A percentile compares a stretch with the other conserved stretches of the same genome.
Evolutionary conservation across 129 eudicot species (phyloP).

Genomic region (Flaveria robusta): DNA sequence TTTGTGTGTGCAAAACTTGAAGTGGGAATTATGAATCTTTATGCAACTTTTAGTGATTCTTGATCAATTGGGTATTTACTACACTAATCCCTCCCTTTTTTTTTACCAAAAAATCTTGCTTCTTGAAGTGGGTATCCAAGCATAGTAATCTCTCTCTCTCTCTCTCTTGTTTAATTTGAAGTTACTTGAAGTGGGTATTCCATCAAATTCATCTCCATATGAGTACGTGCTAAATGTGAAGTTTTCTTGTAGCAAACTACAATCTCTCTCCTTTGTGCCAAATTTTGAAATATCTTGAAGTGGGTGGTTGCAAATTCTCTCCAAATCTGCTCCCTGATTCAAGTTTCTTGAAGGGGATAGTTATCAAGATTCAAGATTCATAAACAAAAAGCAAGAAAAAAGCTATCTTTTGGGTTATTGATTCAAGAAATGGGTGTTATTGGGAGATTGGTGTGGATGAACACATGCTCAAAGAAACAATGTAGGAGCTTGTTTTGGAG

Average conservation of each 20-base stretch:
- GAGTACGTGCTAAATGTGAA: conserved; percentile 27
- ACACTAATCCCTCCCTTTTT: neutral
- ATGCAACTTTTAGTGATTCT: conserved; percentile 16
- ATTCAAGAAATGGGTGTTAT: conserved; percentile 37
- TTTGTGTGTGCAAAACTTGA: conserved; percentile 6
- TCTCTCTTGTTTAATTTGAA: neutral
- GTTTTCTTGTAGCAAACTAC: conserved; percentile 25
- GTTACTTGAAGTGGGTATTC: neutral
- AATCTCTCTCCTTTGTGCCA: neutral
- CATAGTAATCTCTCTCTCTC: neutral
- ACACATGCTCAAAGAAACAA: conserved; percentile 48
- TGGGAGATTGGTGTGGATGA: conserved; percentile 42
- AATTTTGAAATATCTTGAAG: neutral
- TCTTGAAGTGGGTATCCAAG: conserved; percentile 14
- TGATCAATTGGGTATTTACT: neutral
- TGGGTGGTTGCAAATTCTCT: conserved; percentile 12
- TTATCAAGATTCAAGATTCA: conserved; percentile 18
- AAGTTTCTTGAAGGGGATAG: conserved; percentile 25
- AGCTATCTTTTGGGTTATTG: neutral
- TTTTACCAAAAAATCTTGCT: neutral
- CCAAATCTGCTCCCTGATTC: neutral
- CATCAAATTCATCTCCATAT: neutral
- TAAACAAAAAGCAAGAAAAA: conserved; percentile 4
- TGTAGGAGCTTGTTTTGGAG: conserved; percentile 60
- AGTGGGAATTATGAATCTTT: conserved; percentile 16